Evolutionary conservation across 768 basidiomycete species (phyloP).

Genomic region (Trichaptum fuscoviolaceum): DNA sequence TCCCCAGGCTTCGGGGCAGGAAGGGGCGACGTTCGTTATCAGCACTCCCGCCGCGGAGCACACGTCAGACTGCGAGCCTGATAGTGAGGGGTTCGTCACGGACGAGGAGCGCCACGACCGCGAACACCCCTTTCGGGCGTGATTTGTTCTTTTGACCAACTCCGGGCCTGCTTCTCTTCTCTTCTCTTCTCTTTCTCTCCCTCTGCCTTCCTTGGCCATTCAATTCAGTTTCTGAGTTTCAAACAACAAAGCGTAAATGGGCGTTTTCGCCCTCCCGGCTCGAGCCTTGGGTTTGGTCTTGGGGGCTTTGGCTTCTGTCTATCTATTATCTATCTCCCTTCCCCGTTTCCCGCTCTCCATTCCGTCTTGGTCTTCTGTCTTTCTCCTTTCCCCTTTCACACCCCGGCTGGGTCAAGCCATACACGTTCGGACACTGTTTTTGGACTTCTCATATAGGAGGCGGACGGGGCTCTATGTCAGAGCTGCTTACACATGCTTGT

Average conservation of each 20-base stretch:
- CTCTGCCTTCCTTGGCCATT: background rate
- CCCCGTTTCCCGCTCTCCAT: background rate
- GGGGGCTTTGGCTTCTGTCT: constrained; percentile 3
- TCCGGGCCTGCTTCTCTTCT: background rate
- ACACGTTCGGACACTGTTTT: background rate
- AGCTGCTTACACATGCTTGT: background rate
- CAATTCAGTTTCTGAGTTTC: background rate
- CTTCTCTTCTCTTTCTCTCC: background rate
- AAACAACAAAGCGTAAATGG: background rate
- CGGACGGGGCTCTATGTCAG: background rate
- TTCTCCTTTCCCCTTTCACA: constrained; percentile 1
- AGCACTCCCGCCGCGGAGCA: constrained; percentile 27
- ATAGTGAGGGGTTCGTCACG: constrained; percentile 51
- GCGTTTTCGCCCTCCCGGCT: background rate
- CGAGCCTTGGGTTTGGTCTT: too few relatives aligned
- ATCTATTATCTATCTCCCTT: background rate
- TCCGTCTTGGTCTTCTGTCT: background rate
- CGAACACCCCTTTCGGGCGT: constrained; percentile 24
- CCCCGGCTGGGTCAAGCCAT: background rate
- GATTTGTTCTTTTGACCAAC: constrained; percentile 1
- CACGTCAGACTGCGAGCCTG: constrained; percentile 57
- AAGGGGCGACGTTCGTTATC: constrained; percentile 3
- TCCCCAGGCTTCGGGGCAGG: constrained; percentile 6
- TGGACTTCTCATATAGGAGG: background rate
- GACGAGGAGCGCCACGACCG: constrained; percentile 42